Evolutionary conservation across 306 rosid genomes (phyloP).

Genomic region (Medicago arabica): DNA sequence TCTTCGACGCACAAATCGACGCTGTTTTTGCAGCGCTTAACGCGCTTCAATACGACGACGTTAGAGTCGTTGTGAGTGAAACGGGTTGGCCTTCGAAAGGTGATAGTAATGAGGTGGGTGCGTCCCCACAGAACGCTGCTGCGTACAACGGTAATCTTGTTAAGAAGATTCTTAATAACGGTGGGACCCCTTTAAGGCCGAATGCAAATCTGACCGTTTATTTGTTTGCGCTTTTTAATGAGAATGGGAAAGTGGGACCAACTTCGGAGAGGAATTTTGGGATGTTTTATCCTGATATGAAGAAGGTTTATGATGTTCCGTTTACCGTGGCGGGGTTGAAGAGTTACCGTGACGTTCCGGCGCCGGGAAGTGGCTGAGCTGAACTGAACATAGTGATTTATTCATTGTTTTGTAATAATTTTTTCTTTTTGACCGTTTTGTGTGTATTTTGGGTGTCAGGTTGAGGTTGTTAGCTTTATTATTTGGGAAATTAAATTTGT

Average conservation of each 20-base stretch:
- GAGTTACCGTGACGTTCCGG: not conserved
- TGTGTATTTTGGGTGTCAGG: too few relatives aligned
- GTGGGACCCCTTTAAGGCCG: slow-evolving; percentile 87
- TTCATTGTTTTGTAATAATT: not conserved
- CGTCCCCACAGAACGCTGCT: slow-evolving; percentile 75
- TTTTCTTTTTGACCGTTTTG: too few relatives aligned
- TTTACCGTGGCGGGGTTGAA: slow-evolving; percentile 63
- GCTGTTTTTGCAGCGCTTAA: slow-evolving; percentile 87
- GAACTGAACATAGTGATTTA: not conserved
- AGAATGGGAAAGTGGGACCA: slow-evolving; percentile 78
- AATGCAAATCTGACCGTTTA: slow-evolving; percentile 87
- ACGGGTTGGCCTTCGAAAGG: slow-evolving; percentile 97
- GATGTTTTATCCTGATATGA: slow-evolving; percentile 73
- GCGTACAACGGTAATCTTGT: slow-evolving; percentile 92
- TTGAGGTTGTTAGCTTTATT: too few relatives aligned
- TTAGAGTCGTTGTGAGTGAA: slow-evolving; percentile 73
- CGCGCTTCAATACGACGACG: slow-evolving; percentile 71
- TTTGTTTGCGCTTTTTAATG: slow-evolving; percentile 91
- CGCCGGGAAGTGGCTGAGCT: too few relatives aligned
- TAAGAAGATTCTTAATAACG: slow-evolving; percentile 66
- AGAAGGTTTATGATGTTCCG: slow-evolving; percentile 75
- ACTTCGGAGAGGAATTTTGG: slow-evolving; percentile 91
- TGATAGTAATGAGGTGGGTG: slow-evolving; percentile 79
- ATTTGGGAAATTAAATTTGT: not conserved
- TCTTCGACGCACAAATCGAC: slow-evolving; percentile 95